Evolutionary conservation across 495 filamentous ascomycete genomes (phyloP).

Genomic region (Penicillium pulvis): DNA sequence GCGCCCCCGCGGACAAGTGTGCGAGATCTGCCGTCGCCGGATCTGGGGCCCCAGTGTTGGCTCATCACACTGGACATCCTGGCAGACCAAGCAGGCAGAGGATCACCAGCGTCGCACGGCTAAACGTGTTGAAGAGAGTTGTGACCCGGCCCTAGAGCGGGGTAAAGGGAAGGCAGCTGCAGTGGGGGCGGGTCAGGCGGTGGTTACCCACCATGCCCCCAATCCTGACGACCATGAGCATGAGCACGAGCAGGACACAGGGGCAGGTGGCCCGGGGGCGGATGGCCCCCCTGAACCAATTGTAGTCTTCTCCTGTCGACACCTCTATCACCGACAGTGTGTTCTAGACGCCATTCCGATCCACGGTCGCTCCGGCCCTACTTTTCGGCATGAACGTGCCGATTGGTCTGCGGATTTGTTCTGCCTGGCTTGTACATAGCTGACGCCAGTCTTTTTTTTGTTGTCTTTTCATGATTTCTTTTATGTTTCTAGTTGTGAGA

Average conservation of each 20-base stretch:
- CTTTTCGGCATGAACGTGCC: conserved; percentile 25
- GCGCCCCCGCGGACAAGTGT: conserved; percentile 82
- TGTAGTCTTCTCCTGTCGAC: conserved; percentile 57
- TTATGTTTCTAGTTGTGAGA: not conserved
- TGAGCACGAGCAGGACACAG: not conserved
- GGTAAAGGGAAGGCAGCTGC: conserved; percentile 49
- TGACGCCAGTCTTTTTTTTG: conserved; percentile 1
- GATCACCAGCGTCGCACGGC: conserved; percentile 38
- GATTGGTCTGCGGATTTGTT: conserved; percentile 39
- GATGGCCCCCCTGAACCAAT: conserved; percentile 30
- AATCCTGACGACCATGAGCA: conserved; percentile 17
- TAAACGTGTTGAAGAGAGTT: conserved; percentile 29
- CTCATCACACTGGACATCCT: conserved; percentile 75
- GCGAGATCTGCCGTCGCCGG: conserved; percentile 79
- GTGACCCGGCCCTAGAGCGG: conserved; percentile 32
- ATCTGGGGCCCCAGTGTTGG: conserved; percentile 91
- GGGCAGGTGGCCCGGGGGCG: not conserved
- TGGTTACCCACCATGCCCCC: conserved; percentile 14
- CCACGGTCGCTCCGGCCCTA: conserved; percentile 19
- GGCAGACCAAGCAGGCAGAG: conserved; percentile 66
- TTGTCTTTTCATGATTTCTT: conserved; percentile 4
- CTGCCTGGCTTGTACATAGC: conserved; percentile 45
- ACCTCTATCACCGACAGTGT: conserved; percentile 55
- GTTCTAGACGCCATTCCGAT: conserved; percentile 33
- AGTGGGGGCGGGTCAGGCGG: conserved; percentile 23